Evolutionary conservation across 2,329 filamentous ascomycete genomes (phyloP).

Genomic region (Penicillium sp.): DNA sequence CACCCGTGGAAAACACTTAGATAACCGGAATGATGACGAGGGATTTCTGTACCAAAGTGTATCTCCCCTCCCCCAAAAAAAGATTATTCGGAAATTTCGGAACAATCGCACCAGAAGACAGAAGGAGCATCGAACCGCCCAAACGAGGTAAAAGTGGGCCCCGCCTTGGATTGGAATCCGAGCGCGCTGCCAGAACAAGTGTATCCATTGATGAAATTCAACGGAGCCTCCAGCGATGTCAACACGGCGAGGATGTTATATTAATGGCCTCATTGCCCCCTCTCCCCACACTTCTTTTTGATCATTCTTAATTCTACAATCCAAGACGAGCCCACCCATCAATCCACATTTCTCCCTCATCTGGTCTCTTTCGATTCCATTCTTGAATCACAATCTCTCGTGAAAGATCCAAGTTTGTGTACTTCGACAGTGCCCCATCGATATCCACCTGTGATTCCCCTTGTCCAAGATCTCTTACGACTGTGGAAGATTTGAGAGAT

Average conservation of each 20-base stretch:
- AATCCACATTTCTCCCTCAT: too few relatives aligned
- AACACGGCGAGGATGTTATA: conserved; percentile 8
- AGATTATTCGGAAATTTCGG: too few relatives aligned
- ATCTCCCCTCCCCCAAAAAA: too few relatives aligned
- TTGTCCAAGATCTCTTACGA: not conserved
- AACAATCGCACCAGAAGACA: not conserved
- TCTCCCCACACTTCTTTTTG: not conserved
- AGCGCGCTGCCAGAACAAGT: not conserved
- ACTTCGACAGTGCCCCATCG: too few relatives aligned
- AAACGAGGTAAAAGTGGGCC: not conserved
- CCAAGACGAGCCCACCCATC: too few relatives aligned
- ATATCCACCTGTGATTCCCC: too few relatives aligned
- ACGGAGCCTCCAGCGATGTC: not conserved
- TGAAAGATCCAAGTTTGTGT: too few relatives aligned
- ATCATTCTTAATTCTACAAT: too few relatives aligned
- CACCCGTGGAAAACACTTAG: not conserved
- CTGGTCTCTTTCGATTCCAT: too few relatives aligned
- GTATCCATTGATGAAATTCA: not conserved
- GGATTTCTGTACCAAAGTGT: not conserved
- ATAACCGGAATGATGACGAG: conserved; percentile 6
- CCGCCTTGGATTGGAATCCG: not conserved
- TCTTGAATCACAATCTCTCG: too few relatives aligned
- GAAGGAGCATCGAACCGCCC: not conserved
- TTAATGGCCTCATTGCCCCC: conserved; percentile 10
- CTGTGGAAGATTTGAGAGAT: too few relatives aligned